Evolutionary conservation across 2,329 filamentous ascomycete species (phyloP), one percentile per base, ranked within the genome.

Genomic region (Ophiostoma australiae): DNA sequence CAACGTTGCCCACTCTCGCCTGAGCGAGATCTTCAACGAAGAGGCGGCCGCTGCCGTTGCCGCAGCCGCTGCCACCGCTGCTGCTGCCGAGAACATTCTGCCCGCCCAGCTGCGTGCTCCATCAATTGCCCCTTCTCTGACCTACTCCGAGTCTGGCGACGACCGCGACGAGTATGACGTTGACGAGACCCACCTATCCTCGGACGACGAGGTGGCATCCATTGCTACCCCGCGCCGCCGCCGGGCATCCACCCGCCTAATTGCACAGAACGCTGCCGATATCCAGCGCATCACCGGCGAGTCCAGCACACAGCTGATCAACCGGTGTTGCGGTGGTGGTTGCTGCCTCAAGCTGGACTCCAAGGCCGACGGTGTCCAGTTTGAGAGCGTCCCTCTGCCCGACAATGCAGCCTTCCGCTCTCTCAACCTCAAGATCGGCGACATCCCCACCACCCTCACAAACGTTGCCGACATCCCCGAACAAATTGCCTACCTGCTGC

Each of bases 351-450:
- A 81, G 69, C 73, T 83, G 68, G 80, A 79, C 67, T 78, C 79
- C 69, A 81, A 82, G 73, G 81, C 80, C 69, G 78, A 82, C 2
- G 81, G 81, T 41, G 73, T 87, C 66, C 80, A 85, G 58, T 87
- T 84, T 72, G 87, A 89, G 76, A 78, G 77, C 7, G 79, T 90
- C 27, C 76, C 82, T 20, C 77, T 87, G 2, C 94, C 94, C 1
- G 89, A 95, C 79, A 98, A 97, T 76, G 86, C 90, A 72, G 95
- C 95, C 20, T 99, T 91, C 82, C 86, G 87, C 71, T 92, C 90
- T 72, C 85, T 99, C 68, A 84, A 89, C 69, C 85, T 98, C 75
- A 91, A 90, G 76, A 85, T 98, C 72, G 88, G 89, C 71, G 85
- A 89, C 41, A 87, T 98, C 70, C 91, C 90, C 6, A 92, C 89